Evolutionary conservation across 2,329 filamentous ascomycete genomes (phyloP).

Genomic region (Calonectria multiphialidica): DNA sequence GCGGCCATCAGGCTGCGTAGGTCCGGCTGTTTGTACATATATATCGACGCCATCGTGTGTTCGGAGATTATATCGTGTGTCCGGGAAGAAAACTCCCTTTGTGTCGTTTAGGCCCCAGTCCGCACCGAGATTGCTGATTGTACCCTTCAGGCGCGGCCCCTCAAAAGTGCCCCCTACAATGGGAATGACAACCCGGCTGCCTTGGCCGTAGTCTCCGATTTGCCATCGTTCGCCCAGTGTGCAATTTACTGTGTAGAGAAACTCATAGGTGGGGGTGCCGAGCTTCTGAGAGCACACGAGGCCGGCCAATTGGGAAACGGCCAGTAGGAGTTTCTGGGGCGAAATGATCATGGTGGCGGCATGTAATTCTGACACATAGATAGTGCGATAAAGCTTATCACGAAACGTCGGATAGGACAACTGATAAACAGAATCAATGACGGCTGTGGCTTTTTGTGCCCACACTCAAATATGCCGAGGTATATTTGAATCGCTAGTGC

Average conservation of each 20-base stretch:
- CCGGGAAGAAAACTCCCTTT: constrained; percentile 53
- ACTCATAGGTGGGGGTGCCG: constrained; percentile 35
- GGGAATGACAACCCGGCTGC: constrained; percentile 43
- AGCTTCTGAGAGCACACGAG: constrained; percentile 21
- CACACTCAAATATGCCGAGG: background rate
- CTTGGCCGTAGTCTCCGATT: constrained; percentile 38
- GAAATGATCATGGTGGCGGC: constrained; percentile 3
- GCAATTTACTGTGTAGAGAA: constrained; percentile 38
- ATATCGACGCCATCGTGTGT: constrained; percentile 53
- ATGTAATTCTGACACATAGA: background rate
- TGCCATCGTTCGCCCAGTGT: constrained; percentile 35
- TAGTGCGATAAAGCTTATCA: background rate
- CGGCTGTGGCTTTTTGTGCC: background rate
- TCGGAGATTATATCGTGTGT: constrained; percentile 52
- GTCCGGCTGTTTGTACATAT: constrained; percentile 51
- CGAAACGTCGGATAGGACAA: too few relatives aligned
- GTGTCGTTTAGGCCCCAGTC: constrained; percentile 53
- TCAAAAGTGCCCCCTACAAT: constrained; percentile 52
- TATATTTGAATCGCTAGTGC: background rate
- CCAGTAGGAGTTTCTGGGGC: background rate
- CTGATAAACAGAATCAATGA: background rate
- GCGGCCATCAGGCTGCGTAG: constrained; percentile 48
- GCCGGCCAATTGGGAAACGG: background rate
- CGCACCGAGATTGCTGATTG: constrained; percentile 46
- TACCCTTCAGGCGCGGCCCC: constrained; percentile 50